A percentile compares a stretch with the other conserved stretches of the same genome.
These are phyloP conservation scores for Magnaporthales sp. DNA, from an alignment of 2,329 filamentous ascomycete species.

Conservation along the genomic window DNA sequence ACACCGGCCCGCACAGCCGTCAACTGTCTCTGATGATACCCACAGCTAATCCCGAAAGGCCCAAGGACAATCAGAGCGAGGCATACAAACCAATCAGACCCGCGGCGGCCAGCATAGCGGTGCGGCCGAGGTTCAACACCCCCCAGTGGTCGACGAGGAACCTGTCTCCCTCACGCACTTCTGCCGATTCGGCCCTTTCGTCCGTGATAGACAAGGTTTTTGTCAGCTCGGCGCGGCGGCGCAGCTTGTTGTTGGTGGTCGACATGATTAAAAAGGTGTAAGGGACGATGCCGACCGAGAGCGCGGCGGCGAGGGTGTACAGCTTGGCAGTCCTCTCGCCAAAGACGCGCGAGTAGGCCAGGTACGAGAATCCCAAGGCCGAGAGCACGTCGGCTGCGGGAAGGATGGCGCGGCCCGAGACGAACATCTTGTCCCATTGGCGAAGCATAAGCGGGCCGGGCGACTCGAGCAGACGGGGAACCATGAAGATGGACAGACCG, in stretches of 20 bases:
- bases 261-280: conserved; percentile 40
- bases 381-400: conserved; percentile 29
- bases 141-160: conserved; percentile 47
- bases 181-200: conserved; percentile 26
- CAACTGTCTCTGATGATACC: too few species aligned
- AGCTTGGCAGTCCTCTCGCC: conserved; percentile 17
- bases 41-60: too few species aligned
- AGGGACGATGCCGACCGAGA: conserved; percentile 38
- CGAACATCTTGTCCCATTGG: conserved; percentile 41
- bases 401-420: conserved; percentile 27
- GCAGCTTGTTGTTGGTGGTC: conserved; percentile 38
- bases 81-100: conserved; percentile 20
- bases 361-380: conserved; percentile 31
- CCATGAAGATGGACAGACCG: conserved; percentile 30
- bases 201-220: conserved; percentile 17
- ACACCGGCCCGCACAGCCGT: too few species aligned
- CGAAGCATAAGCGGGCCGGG: conserved; percentile 44
- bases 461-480: conserved; percentile 45
- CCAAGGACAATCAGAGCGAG: conserved; percentile 12
- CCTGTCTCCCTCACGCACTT: conserved; percentile 25
- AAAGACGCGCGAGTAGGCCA: conserved; percentile 27
- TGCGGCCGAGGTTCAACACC: conserved; percentile 34
- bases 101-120: conserved; percentile 12
- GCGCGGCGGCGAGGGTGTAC: conserved; percentile 34
- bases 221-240: conserved; percentile 30